phyloP scores from a whole-genome alignment of 345 rosid genomes.

The Theobroma cacao region DNA sequence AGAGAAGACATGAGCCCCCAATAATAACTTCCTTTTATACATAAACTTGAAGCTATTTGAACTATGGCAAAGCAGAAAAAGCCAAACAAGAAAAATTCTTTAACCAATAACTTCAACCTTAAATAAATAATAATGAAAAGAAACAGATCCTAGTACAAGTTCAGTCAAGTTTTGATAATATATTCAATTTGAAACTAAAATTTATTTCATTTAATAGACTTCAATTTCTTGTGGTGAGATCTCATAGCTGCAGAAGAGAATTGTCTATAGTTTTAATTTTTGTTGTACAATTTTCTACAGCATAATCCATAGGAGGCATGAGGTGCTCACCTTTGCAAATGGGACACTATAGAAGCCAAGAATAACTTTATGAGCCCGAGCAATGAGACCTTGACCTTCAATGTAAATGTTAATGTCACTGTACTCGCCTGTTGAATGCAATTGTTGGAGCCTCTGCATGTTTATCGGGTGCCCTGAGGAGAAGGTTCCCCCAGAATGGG shows the following conservation, averaged over 20 bases:
- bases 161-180: neutral
- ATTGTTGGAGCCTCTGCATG: conserved; percentile 51
- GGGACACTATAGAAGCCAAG: conserved; percentile 87
- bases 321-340: conserved; percentile 72
- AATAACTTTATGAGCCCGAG: conserved; percentile 68
- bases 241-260: neutral
- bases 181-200: neutral
- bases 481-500: conserved; percentile 42
- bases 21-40: neutral
- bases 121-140: neutral
- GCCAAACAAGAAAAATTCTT: neutral
- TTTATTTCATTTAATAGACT: neutral
- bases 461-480: conserved; percentile 70
- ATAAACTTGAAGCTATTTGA: neutral
- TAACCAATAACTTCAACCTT: neutral
- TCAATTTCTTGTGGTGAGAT: neutral
- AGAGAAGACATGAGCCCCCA: neutral
- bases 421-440: conserved; percentile 49
- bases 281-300: neutral
- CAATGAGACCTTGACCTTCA: conserved; percentile 65
- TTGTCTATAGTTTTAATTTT: neutral
- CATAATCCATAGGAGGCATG: neutral
- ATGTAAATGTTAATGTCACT: conserved; percentile 59
- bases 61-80: neutral
- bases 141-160: neutral